Evolutionary conservation across 2,329 filamentous ascomycete species (phyloP).

Genomic region (Colletotrichum liaoningense): DNA sequence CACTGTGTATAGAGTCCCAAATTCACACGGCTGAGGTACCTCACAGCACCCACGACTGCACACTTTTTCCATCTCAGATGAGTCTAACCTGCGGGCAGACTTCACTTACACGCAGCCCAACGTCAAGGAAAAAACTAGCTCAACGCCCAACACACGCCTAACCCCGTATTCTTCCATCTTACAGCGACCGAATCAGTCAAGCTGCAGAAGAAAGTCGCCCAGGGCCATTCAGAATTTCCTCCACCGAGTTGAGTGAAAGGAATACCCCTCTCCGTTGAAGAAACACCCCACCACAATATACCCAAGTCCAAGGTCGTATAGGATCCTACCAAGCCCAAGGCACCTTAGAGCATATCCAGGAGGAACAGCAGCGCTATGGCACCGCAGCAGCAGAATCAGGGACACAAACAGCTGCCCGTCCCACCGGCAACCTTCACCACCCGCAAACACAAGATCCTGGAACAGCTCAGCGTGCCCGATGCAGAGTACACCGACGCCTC

Average conservation of each 20-base stretch:
- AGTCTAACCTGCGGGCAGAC: not conserved
- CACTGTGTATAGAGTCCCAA: not conserved
- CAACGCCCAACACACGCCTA: not conserved
- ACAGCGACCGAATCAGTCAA: not conserved
- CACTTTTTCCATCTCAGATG: slow-evolving; percentile 8
- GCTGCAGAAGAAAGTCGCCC: not conserved
- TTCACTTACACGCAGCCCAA: slow-evolving; percentile 31
- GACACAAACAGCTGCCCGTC: slow-evolving; percentile 38
- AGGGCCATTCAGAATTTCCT: not conserved
- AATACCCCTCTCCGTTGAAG: not conserved
- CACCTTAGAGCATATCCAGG: too few relatives aligned
- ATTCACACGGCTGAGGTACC: slow-evolving; percentile 14
- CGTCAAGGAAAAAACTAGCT: not conserved
- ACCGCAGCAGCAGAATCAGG: slow-evolving; percentile 4
- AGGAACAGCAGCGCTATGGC: slow-evolving; percentile 3
- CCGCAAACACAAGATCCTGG: slow-evolving; percentile 80
- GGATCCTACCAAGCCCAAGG: not conserved
- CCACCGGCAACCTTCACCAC: slow-evolving; percentile 57
- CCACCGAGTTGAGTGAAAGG: not conserved
- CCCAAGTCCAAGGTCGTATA: not conserved
- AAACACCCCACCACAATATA: not conserved
- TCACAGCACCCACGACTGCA: not conserved
- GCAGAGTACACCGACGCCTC: slow-evolving; percentile 84
- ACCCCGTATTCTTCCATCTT: not conserved
- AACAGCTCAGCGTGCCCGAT: slow-evolving; percentile 75